Conservation (phyloP, 768 basidiomycete species). For the Panaeolus papilionaceus region DNA sequence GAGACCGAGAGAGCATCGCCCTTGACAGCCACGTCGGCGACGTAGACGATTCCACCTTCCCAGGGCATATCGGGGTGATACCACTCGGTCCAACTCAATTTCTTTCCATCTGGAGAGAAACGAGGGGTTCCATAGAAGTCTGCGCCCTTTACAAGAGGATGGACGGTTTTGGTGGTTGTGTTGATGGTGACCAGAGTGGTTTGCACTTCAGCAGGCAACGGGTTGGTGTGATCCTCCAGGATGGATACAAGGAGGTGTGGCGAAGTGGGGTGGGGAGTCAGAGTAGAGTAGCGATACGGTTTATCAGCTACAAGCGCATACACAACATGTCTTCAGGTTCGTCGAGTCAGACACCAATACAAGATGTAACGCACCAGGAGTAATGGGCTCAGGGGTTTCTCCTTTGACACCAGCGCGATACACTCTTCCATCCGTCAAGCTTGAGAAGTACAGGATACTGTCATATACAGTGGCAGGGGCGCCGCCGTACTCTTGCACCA, state of each 20-base stretch:
- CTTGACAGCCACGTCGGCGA: constrained; percentile 50
- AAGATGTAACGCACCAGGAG: constrained; percentile 57
- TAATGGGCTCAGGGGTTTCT: constrained; percentile 62
- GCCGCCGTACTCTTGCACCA: constrained; percentile 79
- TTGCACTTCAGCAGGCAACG: constrained; percentile 54
- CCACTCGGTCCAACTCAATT: constrained; percentile 72
- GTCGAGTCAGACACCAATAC: constrained; percentile 5
- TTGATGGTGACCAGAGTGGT: constrained; percentile 67
- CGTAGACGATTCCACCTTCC: constrained; percentile 63
- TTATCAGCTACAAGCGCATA: constrained; percentile 44
- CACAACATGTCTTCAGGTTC: background rate
- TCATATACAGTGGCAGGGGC: constrained; percentile 59
- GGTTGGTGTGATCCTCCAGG: constrained; percentile 73
- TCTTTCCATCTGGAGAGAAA: constrained; percentile 65
- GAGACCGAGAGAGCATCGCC: constrained; percentile 36
- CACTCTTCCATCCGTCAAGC: constrained; percentile 57
- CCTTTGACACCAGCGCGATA: constrained; percentile 46
- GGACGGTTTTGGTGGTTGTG: constrained; percentile 47
- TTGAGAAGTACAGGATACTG: constrained; percentile 63
- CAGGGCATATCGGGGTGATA: constrained; percentile 65
- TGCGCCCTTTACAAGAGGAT: constrained; percentile 56
- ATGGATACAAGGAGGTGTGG: constrained; percentile 63
- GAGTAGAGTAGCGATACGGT: constrained; percentile 67
- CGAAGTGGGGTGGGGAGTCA: constrained; percentile 60
- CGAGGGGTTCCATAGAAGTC: constrained; percentile 76